Base-by-base conservation (phyloP, 768 basidiomycete genomes). In the Agrocybe chaxingu region DNA sequence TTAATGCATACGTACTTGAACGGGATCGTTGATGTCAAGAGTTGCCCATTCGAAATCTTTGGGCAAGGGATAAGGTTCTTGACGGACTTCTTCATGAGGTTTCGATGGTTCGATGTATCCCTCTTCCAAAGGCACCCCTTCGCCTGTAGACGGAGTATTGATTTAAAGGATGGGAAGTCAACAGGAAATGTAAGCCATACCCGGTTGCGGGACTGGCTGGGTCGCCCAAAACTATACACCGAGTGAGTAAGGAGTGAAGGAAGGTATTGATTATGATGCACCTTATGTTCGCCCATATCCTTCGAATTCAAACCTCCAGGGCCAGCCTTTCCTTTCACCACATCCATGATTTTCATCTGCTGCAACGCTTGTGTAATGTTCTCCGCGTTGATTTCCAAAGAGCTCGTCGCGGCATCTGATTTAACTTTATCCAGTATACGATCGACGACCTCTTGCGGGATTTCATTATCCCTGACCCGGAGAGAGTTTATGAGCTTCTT, bases 121-220 rank as follows among this genome's bases (percentile, higher is more conserved):
- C 65, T 98, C 95, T 52, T 82, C 82, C 11, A 76, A 56, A 2
- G 85, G 80, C 32, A 77, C 73, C 9, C 73, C 81, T 59, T 89
- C 84, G 19, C 82, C 85, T 92, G 45, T 12, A 53, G 12, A 47
- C 18, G 24, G 24, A 40, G 44, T 34, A 35, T 24, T 33, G 7
- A 49, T 31, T 9, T 13, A 24, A 24, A 24, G 36, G 13, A 12
- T 8, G 24, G 4, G 11, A 39, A 24, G 40, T 18, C 7, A 16
- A 11, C 34, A 18, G 42, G 36, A 33, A 37, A 36, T 18, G 6
- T 19, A 8, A 30, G 33, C 47, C 66, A 58, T 61, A 84, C 89
- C 89, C 48, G 82, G 69, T 62, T 94, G 92, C n/a, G 92, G 89
- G 6, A 99, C 97, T 3, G 97, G 97, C 67, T 99, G 97, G 5